A percentile compares a stretch with the other conserved stretches of the same genome.
Conservation (phyloP, 2,329 filamentous ascomycete genomes). For the Exophiala mesophila region DNA sequence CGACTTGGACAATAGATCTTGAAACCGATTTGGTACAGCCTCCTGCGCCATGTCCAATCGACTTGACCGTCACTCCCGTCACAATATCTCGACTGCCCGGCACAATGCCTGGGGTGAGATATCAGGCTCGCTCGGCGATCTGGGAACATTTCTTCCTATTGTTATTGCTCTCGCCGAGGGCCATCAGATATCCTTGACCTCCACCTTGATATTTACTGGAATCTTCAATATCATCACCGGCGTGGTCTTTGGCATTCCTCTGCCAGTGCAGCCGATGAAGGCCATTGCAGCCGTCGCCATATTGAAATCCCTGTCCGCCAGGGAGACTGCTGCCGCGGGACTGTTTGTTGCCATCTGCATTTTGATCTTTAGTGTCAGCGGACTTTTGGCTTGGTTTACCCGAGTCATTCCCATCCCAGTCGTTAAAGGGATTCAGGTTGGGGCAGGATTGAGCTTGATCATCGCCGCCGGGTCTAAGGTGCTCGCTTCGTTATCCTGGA, state of each 20-base stretch:
- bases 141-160: constrained; percentile 83
- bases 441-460: constrained; percentile 78
- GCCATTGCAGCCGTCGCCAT: constrained; percentile 92
- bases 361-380: constrained; percentile 71
- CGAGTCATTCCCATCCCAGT: constrained; percentile 76
- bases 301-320: constrained; percentile 58
- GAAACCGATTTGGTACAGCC: too few relatives aligned
- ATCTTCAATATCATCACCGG: constrained; percentile 82
- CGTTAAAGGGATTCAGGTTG: constrained; percentile 91
- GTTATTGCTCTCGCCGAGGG: constrained; percentile 80
- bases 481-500: constrained; percentile 65
- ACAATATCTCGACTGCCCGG: constrained; percentile 56
- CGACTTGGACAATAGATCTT: too few relatives aligned
- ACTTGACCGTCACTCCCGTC: constrained; percentile 14
- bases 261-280: constrained; percentile 87
- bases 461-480: constrained; percentile 69
- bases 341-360: constrained; percentile 71
- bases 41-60: too few relatives aligned
- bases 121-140: constrained; percentile 80
- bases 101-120: constrained; percentile 65
- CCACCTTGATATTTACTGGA: constrained; percentile 81
- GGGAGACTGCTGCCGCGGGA: constrained; percentile 75
- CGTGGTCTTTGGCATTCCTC: constrained; percentile 74
- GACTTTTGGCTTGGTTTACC: constrained; percentile 69
- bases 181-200: constrained; percentile 71